These are phyloP conservation scores for Spatholobus suberectus DNA, from an alignment of 306 rosid species.

Conservation along the genomic window DNA sequence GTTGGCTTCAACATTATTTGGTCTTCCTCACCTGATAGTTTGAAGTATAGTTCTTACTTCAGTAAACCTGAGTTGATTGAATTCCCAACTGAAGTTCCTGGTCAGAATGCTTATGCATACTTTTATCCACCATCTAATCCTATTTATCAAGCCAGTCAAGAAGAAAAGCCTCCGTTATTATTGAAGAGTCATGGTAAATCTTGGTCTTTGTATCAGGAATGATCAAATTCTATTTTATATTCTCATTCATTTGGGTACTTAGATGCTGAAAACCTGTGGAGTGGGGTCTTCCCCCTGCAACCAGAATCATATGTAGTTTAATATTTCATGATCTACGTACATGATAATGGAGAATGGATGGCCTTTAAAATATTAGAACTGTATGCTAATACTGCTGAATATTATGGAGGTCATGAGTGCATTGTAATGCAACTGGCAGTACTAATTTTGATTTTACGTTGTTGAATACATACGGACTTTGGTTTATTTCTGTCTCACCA, in stretches of 20 bases:
- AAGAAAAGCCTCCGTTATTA: constrained; percentile 89
- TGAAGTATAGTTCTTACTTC: constrained; percentile 69
- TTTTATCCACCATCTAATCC: constrained; percentile 87
- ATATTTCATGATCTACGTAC: neutral
- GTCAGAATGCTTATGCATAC: constrained; percentile 92
- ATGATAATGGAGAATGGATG: neutral
- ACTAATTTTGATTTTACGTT: neutral
- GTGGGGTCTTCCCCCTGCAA: neutral
- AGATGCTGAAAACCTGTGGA: constrained; percentile 9
- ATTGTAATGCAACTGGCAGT: neutral
- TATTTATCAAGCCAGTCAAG: constrained; percentile 60
- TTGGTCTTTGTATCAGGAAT: constrained; percentile 19
- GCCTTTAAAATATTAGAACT: constrained; percentile 10
- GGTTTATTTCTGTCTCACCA: neutral
- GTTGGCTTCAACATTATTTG: constrained; percentile 72
- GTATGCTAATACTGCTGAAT: neutral
- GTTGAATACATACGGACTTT: neutral
- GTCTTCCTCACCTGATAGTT: constrained; percentile 90
- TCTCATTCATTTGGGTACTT: constrained; percentile 19
- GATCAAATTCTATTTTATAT: neutral
- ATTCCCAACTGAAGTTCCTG: constrained; percentile 94
- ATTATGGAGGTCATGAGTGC: neutral
- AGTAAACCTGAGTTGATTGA: constrained; percentile 87
- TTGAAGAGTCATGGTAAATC: constrained; percentile 89
- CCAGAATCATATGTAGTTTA: constrained; percentile 1